These are phyloP conservation scores for Pyricularia grisea DNA, from an alignment of 2,329 filamentous ascomycete species.

Conservation along the genomic window DNA sequence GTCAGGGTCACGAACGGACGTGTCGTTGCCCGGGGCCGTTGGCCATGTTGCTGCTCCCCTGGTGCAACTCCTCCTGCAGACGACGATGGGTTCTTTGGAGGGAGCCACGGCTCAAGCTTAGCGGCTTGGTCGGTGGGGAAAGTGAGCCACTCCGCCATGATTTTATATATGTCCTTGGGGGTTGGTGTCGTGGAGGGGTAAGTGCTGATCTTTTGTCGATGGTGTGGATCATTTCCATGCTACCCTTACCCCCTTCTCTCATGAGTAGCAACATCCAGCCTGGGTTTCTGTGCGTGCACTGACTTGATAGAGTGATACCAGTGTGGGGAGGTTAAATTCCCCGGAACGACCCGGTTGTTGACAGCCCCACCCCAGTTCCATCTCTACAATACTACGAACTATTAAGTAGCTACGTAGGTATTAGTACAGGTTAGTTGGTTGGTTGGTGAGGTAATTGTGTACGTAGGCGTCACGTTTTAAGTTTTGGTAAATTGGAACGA, in stretches of 20 bases:
- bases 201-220: background rate
- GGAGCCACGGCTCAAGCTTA: conserved; percentile 15
- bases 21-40: background rate
- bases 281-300: background rate
- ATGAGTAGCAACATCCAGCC: background rate
- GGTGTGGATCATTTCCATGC: background rate
- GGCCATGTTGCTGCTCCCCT: background rate
- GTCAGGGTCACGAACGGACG: conserved; percentile 65
- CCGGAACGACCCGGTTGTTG: background rate
- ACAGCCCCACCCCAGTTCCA: background rate
- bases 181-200: background rate
- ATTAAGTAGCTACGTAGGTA: too few relatives aligned
- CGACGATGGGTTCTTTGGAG: conserved; percentile 5
- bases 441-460: too few relatives aligned
- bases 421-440: too few relatives aligned
- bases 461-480: too few relatives aligned
- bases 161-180: background rate
- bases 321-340: background rate
- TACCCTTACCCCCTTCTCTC: background rate
- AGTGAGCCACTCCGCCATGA: conserved; percentile 12
- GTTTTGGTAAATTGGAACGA: too few relatives aligned
- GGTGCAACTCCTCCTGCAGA: background rate
- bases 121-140: conserved; percentile 13
- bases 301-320: background rate
- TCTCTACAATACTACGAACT: too few relatives aligned